Percentiles rank a stretch among this genome's conserved stretches.
phyloP scores from a whole-genome alignment of 768 basidiomycete species.

The Termitomyces bulborhizus region DNA sequence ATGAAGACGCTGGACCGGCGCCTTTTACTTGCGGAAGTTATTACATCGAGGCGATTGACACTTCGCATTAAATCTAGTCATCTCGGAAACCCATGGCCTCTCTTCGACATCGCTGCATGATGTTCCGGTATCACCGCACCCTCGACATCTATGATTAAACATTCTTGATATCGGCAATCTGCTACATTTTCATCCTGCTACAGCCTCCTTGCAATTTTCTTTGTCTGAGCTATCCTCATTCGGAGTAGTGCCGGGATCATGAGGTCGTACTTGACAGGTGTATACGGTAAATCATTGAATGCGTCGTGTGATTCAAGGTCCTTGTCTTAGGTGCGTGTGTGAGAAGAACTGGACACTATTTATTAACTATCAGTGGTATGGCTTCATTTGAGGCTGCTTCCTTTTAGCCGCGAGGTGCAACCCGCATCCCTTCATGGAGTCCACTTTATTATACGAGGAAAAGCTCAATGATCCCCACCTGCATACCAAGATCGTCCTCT shows the following conservation, averaged over 20 bases:
- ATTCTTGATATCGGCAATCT: too few relatives aligned
- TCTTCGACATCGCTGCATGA: not conserved
- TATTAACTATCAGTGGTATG: not conserved
- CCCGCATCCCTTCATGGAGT: not conserved
- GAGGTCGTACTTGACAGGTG: not conserved
- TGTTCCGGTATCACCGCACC: not conserved
- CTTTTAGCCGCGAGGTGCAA: not conserved
- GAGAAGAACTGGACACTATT: not conserved
- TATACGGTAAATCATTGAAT: not conserved
- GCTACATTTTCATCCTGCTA: not conserved
- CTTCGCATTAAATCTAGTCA: too few relatives aligned
- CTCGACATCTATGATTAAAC: not conserved
- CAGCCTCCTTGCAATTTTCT: too few relatives aligned
- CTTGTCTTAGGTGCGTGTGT: not conserved
- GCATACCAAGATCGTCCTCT: not conserved
- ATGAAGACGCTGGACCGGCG: too few relatives aligned
- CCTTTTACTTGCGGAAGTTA: too few relatives aligned
- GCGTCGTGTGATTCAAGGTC: not conserved
- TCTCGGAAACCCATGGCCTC: not conserved
- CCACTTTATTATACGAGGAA: not conserved
- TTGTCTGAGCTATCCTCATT: not conserved
- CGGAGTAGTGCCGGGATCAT: not conserved
- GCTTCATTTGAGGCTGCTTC: not conserved
- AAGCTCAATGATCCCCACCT: not conserved
- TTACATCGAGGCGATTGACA: too few relatives aligned